Percentiles rank a stretch among this genome's conserved stretches.
These are phyloP conservation scores for Wickerhamomyces canadensis DNA, from an alignment of 805 yeast genomes.

Conservation along the genomic window DNA sequence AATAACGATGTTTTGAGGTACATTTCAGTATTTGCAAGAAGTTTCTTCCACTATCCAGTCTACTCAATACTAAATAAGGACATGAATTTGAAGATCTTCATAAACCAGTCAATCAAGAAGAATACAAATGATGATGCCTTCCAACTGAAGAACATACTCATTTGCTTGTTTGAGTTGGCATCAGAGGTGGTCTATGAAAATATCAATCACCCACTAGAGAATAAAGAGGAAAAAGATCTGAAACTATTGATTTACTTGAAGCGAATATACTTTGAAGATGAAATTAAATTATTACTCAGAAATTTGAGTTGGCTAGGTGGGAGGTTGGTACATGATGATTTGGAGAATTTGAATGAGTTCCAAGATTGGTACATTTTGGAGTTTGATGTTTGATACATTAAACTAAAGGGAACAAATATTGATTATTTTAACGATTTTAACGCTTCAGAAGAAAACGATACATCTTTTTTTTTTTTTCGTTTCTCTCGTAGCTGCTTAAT, in stretches of 20 bases:
- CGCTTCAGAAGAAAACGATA: no score
- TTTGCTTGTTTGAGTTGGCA: conserved; percentile 19
- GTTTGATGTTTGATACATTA: conserved; percentile 18
- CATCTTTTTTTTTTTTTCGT: conserved; percentile 4
- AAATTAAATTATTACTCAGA: conserved; percentile 18
- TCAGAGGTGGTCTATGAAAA: conserved; percentile 15
- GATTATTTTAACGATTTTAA: not conserved
- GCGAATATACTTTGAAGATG: conserved; percentile 19
- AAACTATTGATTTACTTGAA: conserved; percentile 20
- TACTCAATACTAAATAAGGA: conserved; percentile 15
- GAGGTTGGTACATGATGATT: conserved; percentile 15
- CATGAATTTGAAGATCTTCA: conserved; percentile 13
- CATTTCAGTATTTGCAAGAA: conserved; percentile 15
- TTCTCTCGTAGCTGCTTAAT: conserved; percentile 18
- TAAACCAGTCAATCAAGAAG: conserved; percentile 20
- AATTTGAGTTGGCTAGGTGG: conserved; percentile 26
- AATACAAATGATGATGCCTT: conserved; percentile 13
- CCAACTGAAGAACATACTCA: conserved; percentile 21
- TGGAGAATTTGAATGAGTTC: conserved; percentile 15
- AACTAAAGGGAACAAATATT: no score
- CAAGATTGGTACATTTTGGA: conserved; percentile 26
- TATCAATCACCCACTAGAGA: no score
- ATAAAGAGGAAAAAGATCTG: conserved; percentile 9
- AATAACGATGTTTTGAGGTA: conserved; percentile 15
- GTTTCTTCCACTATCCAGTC: conserved; percentile 18